These are phyloP conservation scores for Saccharomycopsis lassenensis DNA, from an alignment of 805 yeast genomes.

Conservation along the genomic window DNA sequence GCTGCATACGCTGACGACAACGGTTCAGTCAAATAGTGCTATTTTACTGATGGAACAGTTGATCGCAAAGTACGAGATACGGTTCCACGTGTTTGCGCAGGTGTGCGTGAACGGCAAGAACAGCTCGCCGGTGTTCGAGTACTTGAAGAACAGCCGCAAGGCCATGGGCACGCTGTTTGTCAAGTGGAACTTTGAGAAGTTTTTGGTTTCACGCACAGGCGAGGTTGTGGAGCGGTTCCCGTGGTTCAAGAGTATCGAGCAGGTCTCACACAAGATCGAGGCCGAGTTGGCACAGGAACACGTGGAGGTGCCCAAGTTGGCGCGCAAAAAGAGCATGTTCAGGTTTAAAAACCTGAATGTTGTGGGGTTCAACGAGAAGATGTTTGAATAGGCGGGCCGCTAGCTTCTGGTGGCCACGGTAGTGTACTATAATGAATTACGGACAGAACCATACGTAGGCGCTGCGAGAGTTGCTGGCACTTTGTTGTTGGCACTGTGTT, in stretches of 20 bases:
- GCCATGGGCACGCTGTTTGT: conserved; percentile 61
- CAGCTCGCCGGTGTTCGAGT: conserved; percentile 58
- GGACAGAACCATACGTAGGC: no score
- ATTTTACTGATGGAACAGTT: conserved; percentile 1
- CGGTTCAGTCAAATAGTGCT: not conserved
- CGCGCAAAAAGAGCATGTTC: not conserved
- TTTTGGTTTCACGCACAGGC: conserved; percentile 48
- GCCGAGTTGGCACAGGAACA: not conserved
- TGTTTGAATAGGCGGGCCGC: conserved; percentile 10
- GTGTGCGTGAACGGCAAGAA: conserved; percentile 68
- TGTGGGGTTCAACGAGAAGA: conserved; percentile 10
- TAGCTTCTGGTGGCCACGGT: no score
- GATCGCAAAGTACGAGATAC: conserved; percentile 5
- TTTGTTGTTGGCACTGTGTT: no score
- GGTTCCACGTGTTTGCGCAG: conserved; percentile 67
- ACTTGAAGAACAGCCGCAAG: conserved; percentile 49
- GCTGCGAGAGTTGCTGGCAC: no score
- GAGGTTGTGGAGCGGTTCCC: conserved; percentile 37
- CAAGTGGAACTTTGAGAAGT: conserved; percentile 76
- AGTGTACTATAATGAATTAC: no score
- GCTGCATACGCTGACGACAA: conserved; percentile 1
- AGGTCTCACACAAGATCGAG: conserved; percentile 5
- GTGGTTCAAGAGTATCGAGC: conserved; percentile 9
- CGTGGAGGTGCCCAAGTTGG: no score
- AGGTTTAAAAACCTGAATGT: conserved; percentile 2